Evolutionary conservation across 306 rosid genomes (phyloP).

Genomic region (Abrus precatorius): DNA sequence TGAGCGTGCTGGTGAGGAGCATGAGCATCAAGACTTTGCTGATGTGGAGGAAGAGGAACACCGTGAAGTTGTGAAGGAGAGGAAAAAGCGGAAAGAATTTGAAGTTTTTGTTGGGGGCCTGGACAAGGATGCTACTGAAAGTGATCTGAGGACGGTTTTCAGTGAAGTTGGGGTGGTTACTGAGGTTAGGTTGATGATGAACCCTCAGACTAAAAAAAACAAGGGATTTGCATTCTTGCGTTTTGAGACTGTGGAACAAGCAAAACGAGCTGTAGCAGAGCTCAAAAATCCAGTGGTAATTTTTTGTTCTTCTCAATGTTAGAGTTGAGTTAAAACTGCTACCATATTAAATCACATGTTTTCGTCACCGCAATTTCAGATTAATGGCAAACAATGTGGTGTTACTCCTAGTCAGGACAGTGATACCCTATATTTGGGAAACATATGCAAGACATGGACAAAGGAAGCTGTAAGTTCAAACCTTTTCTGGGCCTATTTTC

Average conservation of each 20-base stretch:
- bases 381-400: conserved; percentile 96
- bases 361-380: conserved; percentile 75
- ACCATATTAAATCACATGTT: conserved; percentile 44
- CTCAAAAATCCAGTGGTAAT: conserved; percentile 88
- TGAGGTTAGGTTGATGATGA: conserved; percentile 97
- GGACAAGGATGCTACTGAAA: conserved; percentile 92
- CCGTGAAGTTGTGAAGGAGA: conserved; percentile 88
- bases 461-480: conserved; percentile 89
- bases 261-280: conserved; percentile 86
- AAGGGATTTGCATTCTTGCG: conserved; percentile 99
- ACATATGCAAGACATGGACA: conserved; percentile 97
- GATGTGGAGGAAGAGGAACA: conserved; percentile 90
- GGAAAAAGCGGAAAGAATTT: conserved; percentile 90
- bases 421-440: conserved; percentile 95
- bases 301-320: conserved; percentile 47
- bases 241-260: conserved; percentile 89
- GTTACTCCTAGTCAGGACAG: conserved; percentile 97
- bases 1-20: conserved; percentile 72
- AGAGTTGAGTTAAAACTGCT: conserved; percentile 46
- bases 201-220: conserved; percentile 91
- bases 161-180: conserved; percentile 81
- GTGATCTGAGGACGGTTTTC: conserved; percentile 85
- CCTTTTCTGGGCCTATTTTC: conserved; percentile 40
- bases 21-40: conserved; percentile 63
- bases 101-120: conserved; percentile 99